These are phyloP conservation scores for Neoscytalidium dimidiatum DNA, from an alignment of 2,329 filamentous ascomycete genomes.

Conservation along the genomic window DNA sequence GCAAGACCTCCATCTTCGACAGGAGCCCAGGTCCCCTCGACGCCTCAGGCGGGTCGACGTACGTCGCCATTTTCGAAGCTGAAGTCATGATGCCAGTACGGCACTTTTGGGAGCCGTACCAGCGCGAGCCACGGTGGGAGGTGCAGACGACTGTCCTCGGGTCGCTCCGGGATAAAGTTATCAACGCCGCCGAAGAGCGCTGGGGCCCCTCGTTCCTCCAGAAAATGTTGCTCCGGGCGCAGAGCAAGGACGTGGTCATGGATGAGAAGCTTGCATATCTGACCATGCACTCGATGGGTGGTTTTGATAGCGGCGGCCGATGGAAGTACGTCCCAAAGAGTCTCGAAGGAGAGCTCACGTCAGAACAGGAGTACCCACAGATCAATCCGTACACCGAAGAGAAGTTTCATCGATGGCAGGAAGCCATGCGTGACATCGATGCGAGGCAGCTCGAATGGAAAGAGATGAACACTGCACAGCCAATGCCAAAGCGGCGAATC, in stretches of 20 bases:
- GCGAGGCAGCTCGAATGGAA: background rate
- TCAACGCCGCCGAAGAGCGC: background rate
- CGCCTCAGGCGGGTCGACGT: background rate
- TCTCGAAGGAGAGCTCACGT: background rate
- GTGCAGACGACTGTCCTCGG: background rate
- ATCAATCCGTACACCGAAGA: background rate
- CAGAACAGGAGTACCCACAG: background rate
- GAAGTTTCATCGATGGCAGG: background rate
- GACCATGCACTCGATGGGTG: constrained; percentile 1
- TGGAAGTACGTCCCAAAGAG: background rate
- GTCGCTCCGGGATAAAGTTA: background rate
- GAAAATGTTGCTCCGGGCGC: background rate
- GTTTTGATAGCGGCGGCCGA: background rate
- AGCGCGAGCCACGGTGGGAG: constrained; percentile 4
- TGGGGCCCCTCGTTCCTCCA: background rate
- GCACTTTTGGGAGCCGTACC: constrained; percentile 1
- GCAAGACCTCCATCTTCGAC: background rate
- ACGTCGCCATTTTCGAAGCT: background rate
- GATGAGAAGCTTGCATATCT: constrained; percentile 1
- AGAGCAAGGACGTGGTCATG: background rate
- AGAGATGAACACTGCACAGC: background rate
- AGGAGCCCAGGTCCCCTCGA: background rate
- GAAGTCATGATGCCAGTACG: background rate
- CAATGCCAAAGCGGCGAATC: background rate
- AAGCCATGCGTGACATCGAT: background rate